Evolutionary conservation across 148 eudicot species (phyloP), one percentile per base, ranked within the genome.

Genomic region (Spergularia bocconei): DNA sequence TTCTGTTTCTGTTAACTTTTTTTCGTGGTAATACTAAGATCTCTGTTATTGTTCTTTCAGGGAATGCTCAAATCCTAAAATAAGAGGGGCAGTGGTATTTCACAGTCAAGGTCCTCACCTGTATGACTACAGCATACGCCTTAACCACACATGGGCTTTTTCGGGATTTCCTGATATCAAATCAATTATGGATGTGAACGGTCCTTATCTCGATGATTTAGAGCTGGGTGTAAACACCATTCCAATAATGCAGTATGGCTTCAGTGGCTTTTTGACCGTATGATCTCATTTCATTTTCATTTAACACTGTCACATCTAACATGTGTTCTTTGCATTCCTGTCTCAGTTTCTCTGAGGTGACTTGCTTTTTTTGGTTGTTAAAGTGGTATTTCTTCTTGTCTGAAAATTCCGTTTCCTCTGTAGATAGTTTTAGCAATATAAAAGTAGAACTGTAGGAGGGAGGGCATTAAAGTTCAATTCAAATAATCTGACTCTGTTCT

Each of bases 81-180:
- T 95, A 78, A 92, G 81, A 88, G 99, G 97, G 83, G 99, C 99
- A 75, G 87, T 95, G 69, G 83, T 95, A 69, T 92, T 95, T 89
- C 96, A 95, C 84, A 77, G 82, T 77, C 96, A 92, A 81, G 97
- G 99, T 76, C 99, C 99, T 76, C 86, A 86, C 57, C 47, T 81
- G 56, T 95, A 85, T 84, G 99, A 95, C 82, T 95, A 95, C 80
- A 95, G 99, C 82, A 92, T 92, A 79, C 96, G 99, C 71, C 93
- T 95, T 83, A 95, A 95, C 84, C 99, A 95, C 82, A 79, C 99
- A 61, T 95, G 97, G 99, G 99, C 99, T 58, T 90, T 92, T 80
- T 84, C 96, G 14, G 99, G 99, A 80, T 92, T 92, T 83, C 99
- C 99, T 79, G 86, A 92, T 92, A 88, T 90, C 79, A 88, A 83